A percentile compares a stretch with the other conserved stretches of the same genome.
phyloP scores from a whole-genome alignment of 495 filamentous ascomycete species.

The Podospora conica region DNA sequence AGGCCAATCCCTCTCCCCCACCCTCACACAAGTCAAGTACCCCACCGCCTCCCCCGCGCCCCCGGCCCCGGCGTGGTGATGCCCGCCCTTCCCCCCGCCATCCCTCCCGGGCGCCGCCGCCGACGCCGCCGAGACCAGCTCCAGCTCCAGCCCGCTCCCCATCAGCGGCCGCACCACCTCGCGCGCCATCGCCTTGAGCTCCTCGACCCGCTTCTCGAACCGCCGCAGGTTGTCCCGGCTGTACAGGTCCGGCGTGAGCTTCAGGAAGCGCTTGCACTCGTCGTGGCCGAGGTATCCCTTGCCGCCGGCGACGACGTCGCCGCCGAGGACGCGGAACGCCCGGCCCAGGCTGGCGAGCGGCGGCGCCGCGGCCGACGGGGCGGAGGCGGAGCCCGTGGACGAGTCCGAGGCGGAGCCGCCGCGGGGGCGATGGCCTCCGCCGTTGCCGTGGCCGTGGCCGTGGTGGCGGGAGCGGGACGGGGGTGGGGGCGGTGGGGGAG shows the following conservation, averaged over 20 bases:
- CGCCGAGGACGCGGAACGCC: constrained; percentile 62
- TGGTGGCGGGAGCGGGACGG: neutral
- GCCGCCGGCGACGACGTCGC: constrained; percentile 33
- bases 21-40: constrained; percentile 75
- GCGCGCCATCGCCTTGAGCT: constrained; percentile 73
- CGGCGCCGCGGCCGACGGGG: constrained; percentile 21
- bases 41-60: constrained; percentile 33
- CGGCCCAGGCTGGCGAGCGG: constrained; percentile 51
- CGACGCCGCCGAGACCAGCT: constrained; percentile 32
- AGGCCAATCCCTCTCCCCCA: constrained; percentile 73
- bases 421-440: constrained; percentile 14
- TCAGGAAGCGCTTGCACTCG: constrained; percentile 82
- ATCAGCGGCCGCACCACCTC: constrained; percentile 82
- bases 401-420: neutral
- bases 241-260: constrained; percentile 64
- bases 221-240: constrained; percentile 65
- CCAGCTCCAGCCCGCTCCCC: constrained; percentile 74
- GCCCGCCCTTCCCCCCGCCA: constrained; percentile 68
- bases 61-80: constrained; percentile 18
- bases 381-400: constrained; percentile 4
- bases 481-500: constrained; percentile 34
- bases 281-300: constrained; percentile 70
- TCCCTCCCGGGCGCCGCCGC: constrained; percentile 66
- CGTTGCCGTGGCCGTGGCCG: neutral
- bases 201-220: constrained; percentile 81